Evolutionary conservation across 73 alveolate genomes (phyloP).

Genomic region (Paraurostyla sp.): DNA sequence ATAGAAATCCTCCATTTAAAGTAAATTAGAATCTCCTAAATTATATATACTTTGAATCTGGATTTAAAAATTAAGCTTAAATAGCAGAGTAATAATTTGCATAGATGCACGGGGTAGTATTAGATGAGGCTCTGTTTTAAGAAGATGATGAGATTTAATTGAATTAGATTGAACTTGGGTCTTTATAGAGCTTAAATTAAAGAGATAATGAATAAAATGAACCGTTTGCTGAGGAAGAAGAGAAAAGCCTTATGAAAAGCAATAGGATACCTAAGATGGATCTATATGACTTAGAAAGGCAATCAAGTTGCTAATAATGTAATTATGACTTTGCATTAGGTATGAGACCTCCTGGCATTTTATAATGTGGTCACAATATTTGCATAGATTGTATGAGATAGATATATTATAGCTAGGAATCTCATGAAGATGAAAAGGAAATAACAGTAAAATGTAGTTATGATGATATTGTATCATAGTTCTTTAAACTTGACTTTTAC

Average conservation of each 20-base stretch:
- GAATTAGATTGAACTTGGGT: too few species aligned
- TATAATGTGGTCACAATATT: conserved; percentile 20
- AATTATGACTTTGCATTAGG: background rate
- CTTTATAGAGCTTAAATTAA: background rate
- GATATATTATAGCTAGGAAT: background rate
- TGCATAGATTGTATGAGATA: conserved; percentile 35
- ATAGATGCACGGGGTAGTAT: background rate
- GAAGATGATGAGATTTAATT: conserved; percentile 8
- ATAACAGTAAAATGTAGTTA: background rate
- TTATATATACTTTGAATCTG: background rate
- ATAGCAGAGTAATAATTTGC: conserved; percentile 32
- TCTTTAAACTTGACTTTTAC: background rate
- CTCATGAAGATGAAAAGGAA: background rate
- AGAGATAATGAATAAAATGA: background rate
- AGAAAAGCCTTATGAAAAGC: background rate
- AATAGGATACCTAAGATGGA: background rate
- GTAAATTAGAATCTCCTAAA: conserved; percentile 15
- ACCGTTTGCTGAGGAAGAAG: background rate
- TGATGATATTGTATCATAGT: background rate
- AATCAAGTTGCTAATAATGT: background rate
- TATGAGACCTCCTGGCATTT: background rate
- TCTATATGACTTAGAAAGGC: background rate
- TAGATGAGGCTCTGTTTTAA: background rate
- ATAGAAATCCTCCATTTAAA: background rate
- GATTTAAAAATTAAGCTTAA: background rate